Conservation (phyloP, 2,329 filamentous ascomycete genomes). For the Coniochaeta sp. region DNA sequence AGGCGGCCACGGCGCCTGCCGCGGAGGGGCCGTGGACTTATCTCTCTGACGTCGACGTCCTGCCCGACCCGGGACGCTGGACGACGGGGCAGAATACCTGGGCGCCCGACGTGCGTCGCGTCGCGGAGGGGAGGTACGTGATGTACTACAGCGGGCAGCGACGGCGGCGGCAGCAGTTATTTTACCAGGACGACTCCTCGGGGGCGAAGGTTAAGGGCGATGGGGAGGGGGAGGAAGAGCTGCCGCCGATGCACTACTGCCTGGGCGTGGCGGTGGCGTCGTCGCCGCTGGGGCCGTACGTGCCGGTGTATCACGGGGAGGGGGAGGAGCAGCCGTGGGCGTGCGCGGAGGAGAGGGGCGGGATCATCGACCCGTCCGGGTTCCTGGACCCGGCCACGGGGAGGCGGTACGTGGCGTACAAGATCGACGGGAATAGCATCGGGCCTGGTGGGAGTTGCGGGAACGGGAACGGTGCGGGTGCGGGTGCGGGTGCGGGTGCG, state of each 20-base stretch:
- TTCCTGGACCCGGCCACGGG: slow-evolving; percentile 48
- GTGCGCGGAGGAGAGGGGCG: slow-evolving; percentile 47
- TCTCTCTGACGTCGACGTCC: slow-evolving; percentile 38
- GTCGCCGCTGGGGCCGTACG: slow-evolving; percentile 40
- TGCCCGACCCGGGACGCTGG: slow-evolving; percentile 48
- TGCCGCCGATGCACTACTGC: slow-evolving; percentile 35
- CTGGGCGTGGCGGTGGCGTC: slow-evolving; percentile 47
- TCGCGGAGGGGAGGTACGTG: slow-evolving; percentile 1
- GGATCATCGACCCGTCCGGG: slow-evolving; percentile 55
- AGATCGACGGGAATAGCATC: slow-evolving; percentile 56
- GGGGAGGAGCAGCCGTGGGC: slow-evolving; percentile 23
- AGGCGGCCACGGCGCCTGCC: slow-evolving; percentile 42
- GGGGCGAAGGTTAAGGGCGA: background rate
- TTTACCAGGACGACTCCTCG: background rate
- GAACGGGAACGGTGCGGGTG: too few species aligned
- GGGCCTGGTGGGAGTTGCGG: slow-evolving; percentile 33
- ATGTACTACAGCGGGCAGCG: background rate
- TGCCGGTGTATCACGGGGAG: background rate
- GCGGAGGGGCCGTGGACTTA: slow-evolving; percentile 40
- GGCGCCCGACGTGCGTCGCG: slow-evolving; percentile 52
- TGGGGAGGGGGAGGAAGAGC: background rate
- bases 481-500: too few species aligned
- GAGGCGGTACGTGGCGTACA: slow-evolving; percentile 54
- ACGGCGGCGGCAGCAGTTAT: background rate
- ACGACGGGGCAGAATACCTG: slow-evolving; percentile 46